Base-by-base conservation (phyloP, 2,329 filamentous ascomycete species). In the Fusarium acutatum region DNA sequence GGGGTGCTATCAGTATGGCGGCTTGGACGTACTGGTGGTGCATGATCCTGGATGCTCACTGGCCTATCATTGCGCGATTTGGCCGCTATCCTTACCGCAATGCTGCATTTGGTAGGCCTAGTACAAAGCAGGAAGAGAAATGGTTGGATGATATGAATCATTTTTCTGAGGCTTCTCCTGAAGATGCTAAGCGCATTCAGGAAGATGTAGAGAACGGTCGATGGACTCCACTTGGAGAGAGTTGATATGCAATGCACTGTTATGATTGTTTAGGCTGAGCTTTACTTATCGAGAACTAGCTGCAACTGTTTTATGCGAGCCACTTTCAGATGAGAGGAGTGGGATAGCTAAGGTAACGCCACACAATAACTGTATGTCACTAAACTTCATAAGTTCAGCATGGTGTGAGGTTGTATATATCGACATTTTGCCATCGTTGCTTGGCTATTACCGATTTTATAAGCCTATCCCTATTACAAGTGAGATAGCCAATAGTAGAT, bases 11-110 rank as follows among this genome's bases (percentile, higher is more conserved):
- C 9, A 61, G 54, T 35, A 32, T 67, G 24, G 1, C 40, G 0
- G 30, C 17, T 7, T 67, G 65, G 65, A 61, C 65, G 1, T 67
- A 35, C 30, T 67, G 65, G 65, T 67, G 65, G 65, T 67, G 65
- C 2, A 67, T 53, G 54, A 67, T 67, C 20, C 34, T 67, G 10
- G 65, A 67, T 7, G n/a, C 65, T 22, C 63, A 67, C 30, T 67
- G 65, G 65, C 63, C 65, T 3, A 67, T 67, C 14, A 67, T 67
- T 6, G 32, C 44, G 7, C 47, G 35, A 6, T 67, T 67, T 8
- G 40, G 63, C 5, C 46, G 64, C 1, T 67, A 67, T 30, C 63
- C 64, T 8, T 67, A 67, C 35, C 60, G 63, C 0, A 67, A 67
- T 38, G 62, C 50, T 1, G 20, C 57, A 3, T 57, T 67, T n/a